Percentiles rank a stretch among this genome's conserved stretches.
phyloP scores from a whole-genome alignment of 306 rosid species.

The Herpetospermum pedunculosum region DNA sequence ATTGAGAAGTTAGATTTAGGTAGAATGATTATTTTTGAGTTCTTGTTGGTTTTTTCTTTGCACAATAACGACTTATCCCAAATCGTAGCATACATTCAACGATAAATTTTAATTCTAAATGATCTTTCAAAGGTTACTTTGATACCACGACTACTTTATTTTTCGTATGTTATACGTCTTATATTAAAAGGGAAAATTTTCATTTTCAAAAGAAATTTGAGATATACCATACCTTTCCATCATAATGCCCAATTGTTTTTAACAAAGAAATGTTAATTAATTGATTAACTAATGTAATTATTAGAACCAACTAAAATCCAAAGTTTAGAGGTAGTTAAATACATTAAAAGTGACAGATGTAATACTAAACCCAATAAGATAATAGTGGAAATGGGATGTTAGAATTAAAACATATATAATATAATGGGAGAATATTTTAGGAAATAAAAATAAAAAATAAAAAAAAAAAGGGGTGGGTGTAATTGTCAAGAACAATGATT shows the following conservation, averaged over 20 bases:
- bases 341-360: background rate
- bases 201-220: background rate
- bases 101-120: background rate
- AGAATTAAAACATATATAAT: background rate
- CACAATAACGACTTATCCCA: background rate
- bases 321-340: background rate
- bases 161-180: background rate
- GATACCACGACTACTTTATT: background rate
- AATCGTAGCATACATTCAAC: background rate
- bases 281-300: background rate
- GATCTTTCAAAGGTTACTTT: background rate
- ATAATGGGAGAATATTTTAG: background rate
- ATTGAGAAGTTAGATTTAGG: background rate
- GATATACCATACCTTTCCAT: background rate
- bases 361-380: background rate
- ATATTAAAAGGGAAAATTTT: background rate
- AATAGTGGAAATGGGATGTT: background rate
- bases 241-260: background rate
- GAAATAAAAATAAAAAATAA: background rate
- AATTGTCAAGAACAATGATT: constrained; percentile 39
- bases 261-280: background rate
- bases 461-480: constrained; percentile 30
- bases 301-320: background rate
- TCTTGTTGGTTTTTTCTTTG: background rate
- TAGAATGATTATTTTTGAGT: background rate